A percentile compares a stretch with the other conserved stretches of the same genome.
phyloP scores from a whole-genome alignment of 192 early-diverging fungal genomes.

The Spizellomyces sp. region DNA sequence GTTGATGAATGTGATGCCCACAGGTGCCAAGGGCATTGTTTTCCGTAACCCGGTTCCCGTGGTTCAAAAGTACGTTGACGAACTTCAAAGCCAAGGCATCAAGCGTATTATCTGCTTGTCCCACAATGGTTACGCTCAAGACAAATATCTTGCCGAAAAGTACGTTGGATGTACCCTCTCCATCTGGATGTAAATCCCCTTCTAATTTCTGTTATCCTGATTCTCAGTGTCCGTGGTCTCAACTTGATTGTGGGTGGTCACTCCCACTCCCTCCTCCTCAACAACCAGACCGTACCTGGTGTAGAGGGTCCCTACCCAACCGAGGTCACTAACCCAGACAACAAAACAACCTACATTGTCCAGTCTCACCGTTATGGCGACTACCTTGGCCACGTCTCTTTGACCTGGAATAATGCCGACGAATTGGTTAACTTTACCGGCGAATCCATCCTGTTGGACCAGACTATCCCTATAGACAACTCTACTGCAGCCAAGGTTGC shows the following conservation, averaged over 20 bases:
- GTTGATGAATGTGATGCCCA: neutral
- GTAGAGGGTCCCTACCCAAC: conserved; percentile 73
- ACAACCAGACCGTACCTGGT: conserved; percentile 33
- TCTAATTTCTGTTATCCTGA: conserved; percentile 13
- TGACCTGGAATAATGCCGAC: conserved; percentile 55
- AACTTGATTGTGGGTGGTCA: conserved; percentile 75
- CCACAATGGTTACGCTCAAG: conserved; percentile 75
- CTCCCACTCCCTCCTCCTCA: conserved; percentile 69
- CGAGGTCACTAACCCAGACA: conserved; percentile 60
- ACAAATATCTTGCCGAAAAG: conserved; percentile 59
- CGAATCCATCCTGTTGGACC: conserved; percentile 58
- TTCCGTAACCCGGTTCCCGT: conserved; percentile 62
- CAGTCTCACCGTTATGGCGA: conserved; percentile 67
- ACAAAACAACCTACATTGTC: conserved; percentile 68
- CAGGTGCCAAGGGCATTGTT: conserved; percentile 44
- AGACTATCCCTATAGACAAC: conserved; percentile 51
- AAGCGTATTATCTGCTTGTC: conserved; percentile 68
- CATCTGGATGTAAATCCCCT: neutral
- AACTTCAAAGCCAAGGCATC: conserved; percentile 60
- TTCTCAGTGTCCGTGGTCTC: conserved; percentile 48
- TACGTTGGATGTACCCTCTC: neutral
- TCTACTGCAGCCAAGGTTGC: conserved; percentile 34
- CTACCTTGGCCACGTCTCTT: conserved; percentile 45
- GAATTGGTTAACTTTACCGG: conserved; percentile 60
- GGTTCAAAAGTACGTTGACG: conserved; percentile 66